phyloP scores from a whole-genome alignment of 1,284 basidiomycete species.

The Malassezia equina region DNA sequence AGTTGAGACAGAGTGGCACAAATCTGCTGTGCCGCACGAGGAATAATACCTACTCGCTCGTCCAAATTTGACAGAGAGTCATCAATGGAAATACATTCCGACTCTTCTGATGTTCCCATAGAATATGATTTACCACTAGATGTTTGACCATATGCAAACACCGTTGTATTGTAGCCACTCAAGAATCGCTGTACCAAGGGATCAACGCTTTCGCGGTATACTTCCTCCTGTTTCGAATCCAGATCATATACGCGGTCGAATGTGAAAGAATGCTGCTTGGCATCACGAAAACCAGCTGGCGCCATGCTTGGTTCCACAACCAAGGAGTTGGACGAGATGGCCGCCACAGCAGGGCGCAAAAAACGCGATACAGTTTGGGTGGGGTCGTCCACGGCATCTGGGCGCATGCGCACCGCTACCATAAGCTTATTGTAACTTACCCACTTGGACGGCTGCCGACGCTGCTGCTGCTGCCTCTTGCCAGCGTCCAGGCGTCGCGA shows the following conservation, averaged over 20 bases:
- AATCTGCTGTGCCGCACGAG: slow-evolving; percentile 82
- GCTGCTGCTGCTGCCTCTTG: neutral
- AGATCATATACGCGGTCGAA: slow-evolving; percentile 90
- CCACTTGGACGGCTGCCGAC: slow-evolving; percentile 9
- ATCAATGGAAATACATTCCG: slow-evolving; percentile 24
- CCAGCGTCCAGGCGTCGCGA: neutral
- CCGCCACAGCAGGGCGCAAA: slow-evolving; percentile 9
- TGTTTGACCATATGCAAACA: slow-evolving; percentile 95
- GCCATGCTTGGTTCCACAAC: slow-evolving; percentile 6
- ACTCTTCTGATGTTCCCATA: slow-evolving; percentile 56
- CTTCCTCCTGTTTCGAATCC: slow-evolving; percentile 66
- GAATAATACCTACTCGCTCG: slow-evolving; percentile 67
- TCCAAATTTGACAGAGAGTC: slow-evolving; percentile 27
- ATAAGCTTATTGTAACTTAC: neutral
- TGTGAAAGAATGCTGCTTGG: slow-evolving; percentile 62
- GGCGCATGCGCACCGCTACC: slow-evolving; percentile 14
- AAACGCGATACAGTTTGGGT: slow-evolving; percentile 6
- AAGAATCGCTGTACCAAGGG: slow-evolving; percentile 81
- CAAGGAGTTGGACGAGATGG: neutral
- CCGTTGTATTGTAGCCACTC: slow-evolving; percentile 93
- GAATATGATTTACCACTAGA: slow-evolving; percentile 94
- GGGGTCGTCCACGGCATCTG: slow-evolving; percentile 2
- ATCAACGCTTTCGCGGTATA: slow-evolving; percentile 72
- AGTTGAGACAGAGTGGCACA: slow-evolving; percentile 59
- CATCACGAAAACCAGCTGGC: slow-evolving; percentile 50